phyloP scores from a whole-genome alignment of 495 filamentous ascomycete genomes.

The Neurospora sp. region DNA sequence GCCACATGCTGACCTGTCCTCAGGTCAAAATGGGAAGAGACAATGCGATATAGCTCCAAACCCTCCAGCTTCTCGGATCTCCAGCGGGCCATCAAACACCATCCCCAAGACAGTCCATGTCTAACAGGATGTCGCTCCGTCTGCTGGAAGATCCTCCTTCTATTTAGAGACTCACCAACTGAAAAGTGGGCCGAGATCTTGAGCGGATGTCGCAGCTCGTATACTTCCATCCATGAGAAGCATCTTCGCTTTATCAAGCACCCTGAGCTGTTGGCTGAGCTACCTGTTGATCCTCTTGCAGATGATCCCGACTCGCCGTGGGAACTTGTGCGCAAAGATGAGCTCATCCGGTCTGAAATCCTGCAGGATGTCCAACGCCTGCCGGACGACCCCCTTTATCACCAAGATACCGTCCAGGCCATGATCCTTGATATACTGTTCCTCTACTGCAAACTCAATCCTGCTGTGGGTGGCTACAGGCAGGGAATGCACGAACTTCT shows the following conservation, averaged over 20 bases:
- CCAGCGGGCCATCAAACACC: constrained; percentile 49
- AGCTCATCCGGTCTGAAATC: constrained; percentile 77
- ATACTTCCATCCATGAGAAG: constrained; percentile 59
- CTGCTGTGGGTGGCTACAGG: constrained; percentile 70
- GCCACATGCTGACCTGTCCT: constrained; percentile 6
- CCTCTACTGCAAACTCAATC: constrained; percentile 89
- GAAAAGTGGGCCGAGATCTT: constrained; percentile 60
- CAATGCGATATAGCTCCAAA: constrained; percentile 44
- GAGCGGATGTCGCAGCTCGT: constrained; percentile 59
- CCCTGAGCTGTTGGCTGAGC: constrained; percentile 64
- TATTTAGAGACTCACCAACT: constrained; percentile 60
- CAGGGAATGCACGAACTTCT: constrained; percentile 97
- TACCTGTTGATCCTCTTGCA: constrained; percentile 67
- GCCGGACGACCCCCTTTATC: constrained; percentile 88
- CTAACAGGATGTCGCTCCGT: constrained; percentile 69
- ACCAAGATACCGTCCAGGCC: constrained; percentile 62
- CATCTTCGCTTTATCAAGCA: constrained; percentile 73
- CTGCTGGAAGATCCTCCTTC: constrained; percentile 89
- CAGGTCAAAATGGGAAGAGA: constrained; percentile 54
- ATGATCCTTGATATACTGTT: constrained; percentile 86
- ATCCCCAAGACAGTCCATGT: constrained; percentile 50
- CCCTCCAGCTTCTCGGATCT: constrained; percentile 48
- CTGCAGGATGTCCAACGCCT: constrained; percentile 91
- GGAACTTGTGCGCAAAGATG: constrained; percentile 73
- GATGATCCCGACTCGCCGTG: constrained; percentile 86